Evolutionary conservation across 192 early-diverging fungal genomes (phyloP).

Genomic region (Neocallimastix lanati): DNA sequence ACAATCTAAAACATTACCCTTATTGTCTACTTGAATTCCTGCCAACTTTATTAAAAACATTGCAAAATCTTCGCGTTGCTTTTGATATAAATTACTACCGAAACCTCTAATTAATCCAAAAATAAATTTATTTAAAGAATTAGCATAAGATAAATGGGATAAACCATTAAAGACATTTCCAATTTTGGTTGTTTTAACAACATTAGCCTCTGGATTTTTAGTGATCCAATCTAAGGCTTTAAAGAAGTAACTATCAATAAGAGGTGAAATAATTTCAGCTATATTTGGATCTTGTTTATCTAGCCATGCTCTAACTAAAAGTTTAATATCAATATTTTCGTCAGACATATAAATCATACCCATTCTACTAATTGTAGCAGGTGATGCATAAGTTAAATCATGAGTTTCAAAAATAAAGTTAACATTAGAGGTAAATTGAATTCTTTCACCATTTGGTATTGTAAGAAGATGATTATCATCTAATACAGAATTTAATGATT

Average conservation of each 20-base stretch:
- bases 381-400: conserved; percentile 37
- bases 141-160: conserved; percentile 16
- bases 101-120: conserved; percentile 26
- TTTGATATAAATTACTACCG: conserved; percentile 22
- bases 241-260: conserved; percentile 21
- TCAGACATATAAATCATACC: conserved; percentile 48
- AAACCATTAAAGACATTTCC: conserved; percentile 28
- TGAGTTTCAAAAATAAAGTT: conserved; percentile 46
- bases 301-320: conserved; percentile 21
- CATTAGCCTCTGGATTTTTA: conserved; percentile 13
- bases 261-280: conserved; percentile 5
- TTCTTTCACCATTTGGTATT: conserved; percentile 43
- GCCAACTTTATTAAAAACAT: conserved; percentile 24
- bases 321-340: conserved; percentile 24
- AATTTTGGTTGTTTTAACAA: conserved; percentile 25
- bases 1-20: conserved; percentile 20
- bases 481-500: conserved; percentile 37
- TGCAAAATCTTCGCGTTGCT: conserved; percentile 18
- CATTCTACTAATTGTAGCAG: conserved; percentile 39
- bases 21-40: conserved; percentile 15
- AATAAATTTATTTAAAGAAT: conserved; percentile 14
- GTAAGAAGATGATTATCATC: conserved; percentile 38
- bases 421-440: conserved; percentile 38
- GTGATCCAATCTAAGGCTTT: conserved; percentile 21
- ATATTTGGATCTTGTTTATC: conserved; percentile 9